These are phyloP conservation scores for Gelatoporia subvermispora DNA, from an alignment of 768 basidiomycete genomes.

Conservation along the genomic window DNA sequence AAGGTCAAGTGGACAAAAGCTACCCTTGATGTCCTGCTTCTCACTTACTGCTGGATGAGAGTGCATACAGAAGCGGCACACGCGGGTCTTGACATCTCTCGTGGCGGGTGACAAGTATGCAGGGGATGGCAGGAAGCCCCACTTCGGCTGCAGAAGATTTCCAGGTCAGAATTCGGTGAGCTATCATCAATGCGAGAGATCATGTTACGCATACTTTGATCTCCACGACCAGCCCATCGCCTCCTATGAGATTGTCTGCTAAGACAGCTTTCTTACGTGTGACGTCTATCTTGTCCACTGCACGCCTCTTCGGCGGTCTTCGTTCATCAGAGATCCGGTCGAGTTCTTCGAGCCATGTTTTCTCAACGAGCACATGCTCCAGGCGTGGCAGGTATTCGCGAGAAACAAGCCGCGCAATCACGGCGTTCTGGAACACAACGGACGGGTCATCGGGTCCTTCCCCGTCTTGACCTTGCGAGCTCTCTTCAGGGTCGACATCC, in stretches of 20 bases:
- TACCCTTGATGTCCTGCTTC: slow-evolving; percentile 33
- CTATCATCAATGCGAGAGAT: neutral
- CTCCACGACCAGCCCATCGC: slow-evolving; percentile 68
- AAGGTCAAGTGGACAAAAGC: slow-evolving; percentile 89
- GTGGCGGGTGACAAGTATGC: slow-evolving; percentile 57
- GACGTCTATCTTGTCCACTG: slow-evolving; percentile 56
- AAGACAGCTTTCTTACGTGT: slow-evolving; percentile 54
- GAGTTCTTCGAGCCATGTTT: slow-evolving; percentile 58
- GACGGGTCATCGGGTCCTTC: slow-evolving; percentile 36
- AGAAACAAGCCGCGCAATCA: slow-evolving; percentile 66
- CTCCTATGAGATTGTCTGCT: slow-evolving; percentile 76
- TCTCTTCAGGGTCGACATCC: slow-evolving; percentile 22
- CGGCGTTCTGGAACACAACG: slow-evolving; percentile 54
- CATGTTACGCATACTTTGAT: slow-evolving; percentile 67
- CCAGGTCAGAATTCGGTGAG: neutral
- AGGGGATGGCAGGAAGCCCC: slow-evolving; percentile 82
- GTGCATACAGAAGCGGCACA: slow-evolving; percentile 94
- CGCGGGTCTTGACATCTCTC: slow-evolving; percentile 52
- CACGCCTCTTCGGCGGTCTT: slow-evolving; percentile 55
- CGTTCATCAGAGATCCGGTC: slow-evolving; percentile 37
- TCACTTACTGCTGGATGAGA: slow-evolving; percentile 43
- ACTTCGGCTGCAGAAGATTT: slow-evolving; percentile 71
- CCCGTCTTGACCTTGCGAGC: slow-evolving; percentile 16
- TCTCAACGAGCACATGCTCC: slow-evolving; percentile 39
- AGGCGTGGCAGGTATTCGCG: slow-evolving; percentile 53